Base-by-base conservation (phyloP, 129 eudicot species). In the Escallonia rubra region DNA sequence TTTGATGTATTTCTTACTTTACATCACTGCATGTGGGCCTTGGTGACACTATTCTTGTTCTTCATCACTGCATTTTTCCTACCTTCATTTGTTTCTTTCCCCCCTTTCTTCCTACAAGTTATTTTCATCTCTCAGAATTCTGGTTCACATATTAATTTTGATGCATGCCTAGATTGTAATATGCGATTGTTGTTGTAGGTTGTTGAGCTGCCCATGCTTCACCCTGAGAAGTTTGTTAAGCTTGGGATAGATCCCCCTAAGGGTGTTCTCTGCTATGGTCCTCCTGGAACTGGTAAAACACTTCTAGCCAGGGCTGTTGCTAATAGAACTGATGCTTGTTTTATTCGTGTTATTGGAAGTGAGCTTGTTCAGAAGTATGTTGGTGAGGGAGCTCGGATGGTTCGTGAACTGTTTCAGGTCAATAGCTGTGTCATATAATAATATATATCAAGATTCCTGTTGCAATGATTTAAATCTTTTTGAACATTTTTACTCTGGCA, bases 201-300 rank as follows among this genome's bases (percentile, higher is more conserved):
- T 65, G 97, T 94, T 78, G 97, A 94, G 77, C 72, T 94, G 63
- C 99, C 99, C 47, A 89, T 94, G 99, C 97, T 94, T 58, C 99
- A 94, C 63, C 99, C 99, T 61, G 99, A 94, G 74, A 94, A 94
- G 68, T 94, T 94, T 76, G 99, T 94, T 42, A 80, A 94, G 81
- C 97, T 94, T n/a, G 99, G 99, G 48, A 94, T 94, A 11, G 99
- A 94, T 58, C 99, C 99, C 45, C 99, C 99, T 45, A 94, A 94
- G 82, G 99, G 99, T 70, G 99, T 94, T 64, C 90, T 94, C 63
- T 87, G 97, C 75, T 94, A 89, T 66, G 99, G 99, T 43, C 96
- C 99, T n/a, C 99, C 99, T 62, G 99, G 99, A 59, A 94, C 99
- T 16, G 97, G 99, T 16, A 89, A 94, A 81, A 94, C 97, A 10